These are phyloP conservation scores for Pisolithus tinctorius DNA, from an alignment of 768 basidiomycete genomes.

Conservation along the genomic window DNA sequence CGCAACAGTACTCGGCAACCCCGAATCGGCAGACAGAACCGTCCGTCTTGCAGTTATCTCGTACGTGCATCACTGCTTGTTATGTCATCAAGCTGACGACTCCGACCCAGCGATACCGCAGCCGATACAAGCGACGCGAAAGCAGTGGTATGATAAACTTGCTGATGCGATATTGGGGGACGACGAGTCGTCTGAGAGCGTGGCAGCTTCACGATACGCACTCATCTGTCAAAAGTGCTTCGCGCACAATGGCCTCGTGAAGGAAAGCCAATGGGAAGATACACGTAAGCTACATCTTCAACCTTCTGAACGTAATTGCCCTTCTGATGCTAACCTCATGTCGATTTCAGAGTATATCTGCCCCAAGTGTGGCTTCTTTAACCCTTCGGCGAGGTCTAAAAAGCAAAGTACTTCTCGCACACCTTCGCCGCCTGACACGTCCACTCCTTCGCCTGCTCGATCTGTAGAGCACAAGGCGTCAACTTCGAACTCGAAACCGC, in stretches of 20 bases:
- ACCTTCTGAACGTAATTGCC: background rate
- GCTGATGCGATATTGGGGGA: slow-evolving; percentile 85
- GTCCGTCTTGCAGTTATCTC: slow-evolving; percentile 32
- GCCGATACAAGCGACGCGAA: slow-evolving; percentile 46
- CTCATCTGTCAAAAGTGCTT: slow-evolving; percentile 88
- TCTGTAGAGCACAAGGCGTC: background rate
- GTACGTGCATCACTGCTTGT: slow-evolving; percentile 21
- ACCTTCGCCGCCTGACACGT: too few species aligned
- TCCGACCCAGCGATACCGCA: slow-evolving; percentile 29
- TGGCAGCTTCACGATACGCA: slow-evolving; percentile 55
- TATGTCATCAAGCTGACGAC: slow-evolving; percentile 6
- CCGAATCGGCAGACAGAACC: slow-evolving; percentile 16
- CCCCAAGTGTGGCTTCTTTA: slow-evolving; percentile 82
- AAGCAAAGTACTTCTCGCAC: slow-evolving; percentile 16
- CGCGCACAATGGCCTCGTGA: slow-evolving; percentile 81
- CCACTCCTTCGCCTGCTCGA: too few species aligned
- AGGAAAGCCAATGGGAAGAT: slow-evolving; percentile 74
- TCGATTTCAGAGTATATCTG: slow-evolving; percentile 67
- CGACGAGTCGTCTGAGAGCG: slow-evolving; percentile 43
- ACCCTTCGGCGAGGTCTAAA: slow-evolving; percentile 39
- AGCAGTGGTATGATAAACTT: slow-evolving; percentile 82
- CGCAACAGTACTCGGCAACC: slow-evolving; percentile 13
- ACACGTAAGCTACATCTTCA: slow-evolving; percentile 52
- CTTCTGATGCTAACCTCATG: background rate
- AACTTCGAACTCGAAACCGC: too few species aligned